phyloP scores from a whole-genome alignment of 2,329 filamentous ascomycete genomes.

The Penicillium decumbens region DNA sequence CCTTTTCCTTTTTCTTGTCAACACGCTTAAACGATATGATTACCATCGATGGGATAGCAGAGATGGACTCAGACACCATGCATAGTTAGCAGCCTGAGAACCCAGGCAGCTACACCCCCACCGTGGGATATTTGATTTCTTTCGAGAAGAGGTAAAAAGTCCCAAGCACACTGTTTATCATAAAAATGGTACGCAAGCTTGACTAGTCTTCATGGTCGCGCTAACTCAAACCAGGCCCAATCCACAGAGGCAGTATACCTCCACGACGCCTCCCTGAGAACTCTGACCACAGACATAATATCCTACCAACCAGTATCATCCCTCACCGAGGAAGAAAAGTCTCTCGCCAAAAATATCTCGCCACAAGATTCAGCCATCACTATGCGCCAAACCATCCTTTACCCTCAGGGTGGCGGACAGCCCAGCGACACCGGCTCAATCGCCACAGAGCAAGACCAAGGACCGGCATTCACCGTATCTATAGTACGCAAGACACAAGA shows the following conservation, averaged over 20 bases:
- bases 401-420: slow-evolving; percentile 28
- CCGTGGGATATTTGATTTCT: neutral
- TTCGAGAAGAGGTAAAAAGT: neutral
- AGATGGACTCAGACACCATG: too few relatives aligned
- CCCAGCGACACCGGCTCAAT: slow-evolving; percentile 28
- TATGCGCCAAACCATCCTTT: slow-evolving; percentile 27
- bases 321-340: slow-evolving; percentile 19
- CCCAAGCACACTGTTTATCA: neutral
- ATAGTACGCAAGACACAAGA: slow-evolving; percentile 25
- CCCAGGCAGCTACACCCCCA: slow-evolving; percentile 1
- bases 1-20: too few relatives aligned
- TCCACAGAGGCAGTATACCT: slow-evolving; percentile 26
- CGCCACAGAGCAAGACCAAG: neutral
- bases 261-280: slow-evolving; percentile 21
- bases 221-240: neutral
- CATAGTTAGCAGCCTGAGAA: neutral
- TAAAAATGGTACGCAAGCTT: slow-evolving; percentile 4
- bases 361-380: slow-evolving; percentile 18
- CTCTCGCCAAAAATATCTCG: slow-evolving; percentile 19
- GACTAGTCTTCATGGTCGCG: neutral
- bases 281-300: slow-evolving; percentile 19
- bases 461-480: slow-evolving; percentile 20
- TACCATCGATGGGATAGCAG: too few relatives aligned
- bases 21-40: too few relatives aligned
- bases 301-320: slow-evolving; percentile 19